Conservation (phyloP, 169 alveolate genomes). For the Theileria equi region DNA sequence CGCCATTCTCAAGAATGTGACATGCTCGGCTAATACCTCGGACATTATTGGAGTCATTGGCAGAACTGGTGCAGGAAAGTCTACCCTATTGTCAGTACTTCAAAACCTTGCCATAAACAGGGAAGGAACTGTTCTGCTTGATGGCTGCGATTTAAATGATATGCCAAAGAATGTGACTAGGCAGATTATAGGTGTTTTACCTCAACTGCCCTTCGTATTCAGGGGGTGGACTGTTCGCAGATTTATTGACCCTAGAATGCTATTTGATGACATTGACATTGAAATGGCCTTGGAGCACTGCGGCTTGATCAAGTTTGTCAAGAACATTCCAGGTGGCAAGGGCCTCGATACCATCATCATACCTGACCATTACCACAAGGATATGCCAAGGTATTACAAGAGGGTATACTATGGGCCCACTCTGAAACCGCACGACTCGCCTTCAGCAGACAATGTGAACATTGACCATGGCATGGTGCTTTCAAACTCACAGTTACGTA, state of each 20-base stretch:
- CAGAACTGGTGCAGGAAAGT: constrained; percentile 64
- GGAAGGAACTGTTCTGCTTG: constrained; percentile 58
- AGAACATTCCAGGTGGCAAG: constrained; percentile 17
- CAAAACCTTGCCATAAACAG: constrained; percentile 14
- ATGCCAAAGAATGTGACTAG: constrained; percentile 33
- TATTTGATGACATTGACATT: constrained; percentile 40
- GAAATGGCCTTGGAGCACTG: constrained; percentile 37
- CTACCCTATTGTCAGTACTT: constrained; percentile 36
- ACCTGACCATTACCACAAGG: constrained; percentile 1
- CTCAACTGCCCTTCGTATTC: constrained; percentile 56
- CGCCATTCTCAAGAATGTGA: constrained; percentile 18
- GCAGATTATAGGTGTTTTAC: constrained; percentile 47
- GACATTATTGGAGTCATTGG: constrained; percentile 54
- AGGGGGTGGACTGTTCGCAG: constrained; percentile 61
- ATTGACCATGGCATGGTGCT: constrained; percentile 6
- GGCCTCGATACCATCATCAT: constrained; percentile 40
- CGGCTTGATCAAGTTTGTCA: constrained; percentile 42
- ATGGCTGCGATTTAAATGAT: constrained; percentile 46
- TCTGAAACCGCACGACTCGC: neutral
- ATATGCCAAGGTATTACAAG: constrained; percentile 18
- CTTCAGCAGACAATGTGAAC: neutral
- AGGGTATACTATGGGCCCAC: too few relatives aligned
- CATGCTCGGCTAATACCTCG: constrained; percentile 8
- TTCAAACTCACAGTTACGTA: constrained; percentile 62
- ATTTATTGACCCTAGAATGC: constrained; percentile 60